Base-by-base conservation (phyloP, 108 stramenopile species). In the Seminavis robusta region DNA sequence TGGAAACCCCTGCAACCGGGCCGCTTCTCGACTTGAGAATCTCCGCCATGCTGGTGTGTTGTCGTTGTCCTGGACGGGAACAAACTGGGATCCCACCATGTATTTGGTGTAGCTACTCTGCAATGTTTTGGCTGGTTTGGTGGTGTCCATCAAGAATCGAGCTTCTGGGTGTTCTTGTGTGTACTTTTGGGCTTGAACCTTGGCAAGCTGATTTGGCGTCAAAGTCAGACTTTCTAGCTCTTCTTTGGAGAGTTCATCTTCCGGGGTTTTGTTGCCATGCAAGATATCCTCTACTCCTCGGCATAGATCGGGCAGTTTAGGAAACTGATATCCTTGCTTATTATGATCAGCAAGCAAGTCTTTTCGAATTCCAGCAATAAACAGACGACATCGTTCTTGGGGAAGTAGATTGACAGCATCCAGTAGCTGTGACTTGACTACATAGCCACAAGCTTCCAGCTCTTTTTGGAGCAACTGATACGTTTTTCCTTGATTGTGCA, bases 41-140 rank as follows among this genome's bases (percentile, higher is more conserved):
- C 36, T 31, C 13, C 63, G 27, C 63, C 63, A 64, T 9, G 10
- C 36, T 4, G 77, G 78, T 27, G 79, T 46, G n/a, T n/a, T n/a
- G n/a, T n/a, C n/a, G n/a, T n/a, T n/a, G 1, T 17, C 28, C 19
- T 50, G 19, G 1, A 8, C 34, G 13, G 43, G 33, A 9, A 61
- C 47, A 61, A 54, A 68, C 28, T 55, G 53, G 17, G 33, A 38
- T 21, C 51, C 42, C 13, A 55, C 65, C 65, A 66, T 66, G 21
- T 59, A 66, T 5, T 32, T 66, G 15, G 49, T 26, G 28, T 66
- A 66, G 36, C 65, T 66, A 0, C 49, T 51, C 42, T 66, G 65
- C 11, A 66, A 24, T 13, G 65, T 66, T 33, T 66, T 66, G 0
- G 65, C 29, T 32, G 65, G 57, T 29, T 0, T 16, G 0, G 6